Percentiles rank a stretch among this genome's conserved stretches.
Conservation (phyloP, 306 rosid genomes). For the Cicer yamashitae region DNA sequence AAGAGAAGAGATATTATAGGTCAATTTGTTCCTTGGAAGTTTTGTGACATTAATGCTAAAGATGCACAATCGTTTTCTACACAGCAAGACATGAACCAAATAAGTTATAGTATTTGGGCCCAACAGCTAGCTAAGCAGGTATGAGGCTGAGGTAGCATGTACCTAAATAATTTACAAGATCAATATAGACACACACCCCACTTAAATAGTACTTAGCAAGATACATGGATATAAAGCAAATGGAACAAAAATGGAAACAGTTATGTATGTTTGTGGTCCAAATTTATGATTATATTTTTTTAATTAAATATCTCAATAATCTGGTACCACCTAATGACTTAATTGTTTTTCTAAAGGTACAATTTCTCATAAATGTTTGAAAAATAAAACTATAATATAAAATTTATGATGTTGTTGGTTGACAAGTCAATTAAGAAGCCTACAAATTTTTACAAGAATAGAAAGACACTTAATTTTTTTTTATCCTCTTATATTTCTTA, state of each 20-base stretch:
- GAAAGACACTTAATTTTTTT: too few relatives aligned
- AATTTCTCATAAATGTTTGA: too few relatives aligned
- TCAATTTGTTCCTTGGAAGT: slow-evolving; percentile 29
- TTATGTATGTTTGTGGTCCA: neutral
- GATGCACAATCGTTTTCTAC: slow-evolving; percentile 32
- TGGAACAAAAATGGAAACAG: neutral
- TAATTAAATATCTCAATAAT: too few relatives aligned
- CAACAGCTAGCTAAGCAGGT: slow-evolving; percentile 3
- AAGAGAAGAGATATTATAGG: slow-evolving; percentile 26
- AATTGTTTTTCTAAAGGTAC: too few relatives aligned
- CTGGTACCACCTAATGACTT: too few relatives aligned
- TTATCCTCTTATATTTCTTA: too few relatives aligned
- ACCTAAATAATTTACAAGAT: slow-evolving; percentile 11
- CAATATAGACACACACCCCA: neutral
- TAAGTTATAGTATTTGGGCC: slow-evolving; percentile 24
- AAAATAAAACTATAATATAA: too few relatives aligned
- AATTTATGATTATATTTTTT: neutral
- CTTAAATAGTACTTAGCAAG: neutral
- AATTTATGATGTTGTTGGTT: too few relatives aligned
- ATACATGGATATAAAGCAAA: slow-evolving; percentile 35
- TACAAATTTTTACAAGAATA: too few relatives aligned
- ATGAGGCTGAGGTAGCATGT: neutral
- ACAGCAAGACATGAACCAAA: neutral
- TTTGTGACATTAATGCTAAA: slow-evolving; percentile 17
- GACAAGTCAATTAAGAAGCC: too few relatives aligned